A percentile compares a stretch with the other conserved stretches of the same genome.
Evolutionary conservation across 75 land plant genomes (phyloP).

Genomic region (Selaginella moellendorffii): DNA sequence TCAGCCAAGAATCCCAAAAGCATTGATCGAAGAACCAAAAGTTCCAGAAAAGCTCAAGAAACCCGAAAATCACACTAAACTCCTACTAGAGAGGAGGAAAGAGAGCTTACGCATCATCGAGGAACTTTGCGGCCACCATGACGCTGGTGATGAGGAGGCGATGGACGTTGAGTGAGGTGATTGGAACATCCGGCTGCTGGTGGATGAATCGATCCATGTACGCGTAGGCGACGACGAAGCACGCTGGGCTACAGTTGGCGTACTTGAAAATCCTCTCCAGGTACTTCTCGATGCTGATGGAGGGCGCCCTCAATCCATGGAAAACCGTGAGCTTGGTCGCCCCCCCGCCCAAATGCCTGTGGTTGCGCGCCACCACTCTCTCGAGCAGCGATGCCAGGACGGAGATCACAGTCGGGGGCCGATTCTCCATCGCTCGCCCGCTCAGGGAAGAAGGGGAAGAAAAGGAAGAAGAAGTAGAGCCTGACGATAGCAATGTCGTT

Average conservation of each 20-base stretch:
- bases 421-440: no score
- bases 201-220: constrained; percentile 25
- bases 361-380: constrained; percentile 36
- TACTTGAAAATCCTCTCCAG: constrained; percentile 35
- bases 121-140: constrained; percentile 36
- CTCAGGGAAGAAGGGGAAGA: no score
- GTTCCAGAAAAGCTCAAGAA: no score
- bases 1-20: no score
- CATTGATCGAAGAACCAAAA: no score
- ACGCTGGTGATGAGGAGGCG: constrained; percentile 39
- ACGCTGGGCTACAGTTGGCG: constrained; percentile 37
- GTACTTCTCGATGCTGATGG: constrained; percentile 23
- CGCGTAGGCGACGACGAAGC: constrained; percentile 36
- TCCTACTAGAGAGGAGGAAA: background rate
- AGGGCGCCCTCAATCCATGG: constrained; percentile 22
- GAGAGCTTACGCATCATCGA: constrained; percentile 34
- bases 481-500: no score
- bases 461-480: no score
- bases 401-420: no score
- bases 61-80: background rate
- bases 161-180: constrained; percentile 26
- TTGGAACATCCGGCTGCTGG: constrained; percentile 15
- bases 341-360: constrained; percentile 11
- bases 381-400: constrained; percentile 44
- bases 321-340: constrained; percentile 14